These are phyloP conservation scores for Zelopaecilomyces penicillatus DNA, from an alignment of 2,329 filamentous ascomycete genomes.

Conservation along the genomic window DNA sequence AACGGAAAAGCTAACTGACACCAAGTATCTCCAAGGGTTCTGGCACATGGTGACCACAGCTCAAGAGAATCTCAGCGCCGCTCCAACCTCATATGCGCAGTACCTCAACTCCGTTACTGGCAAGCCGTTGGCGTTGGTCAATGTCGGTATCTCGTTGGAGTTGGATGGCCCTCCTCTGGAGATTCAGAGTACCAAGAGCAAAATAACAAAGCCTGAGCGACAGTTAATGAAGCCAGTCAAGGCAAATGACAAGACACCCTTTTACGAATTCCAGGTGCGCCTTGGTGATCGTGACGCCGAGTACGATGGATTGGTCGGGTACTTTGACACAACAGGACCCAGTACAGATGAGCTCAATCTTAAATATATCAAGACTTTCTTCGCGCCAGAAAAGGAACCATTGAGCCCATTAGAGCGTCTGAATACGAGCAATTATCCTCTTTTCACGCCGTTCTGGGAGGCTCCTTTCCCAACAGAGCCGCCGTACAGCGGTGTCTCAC, in stretches of 20 bases:
- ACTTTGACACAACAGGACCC: slow-evolving; percentile 20
- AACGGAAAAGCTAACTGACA: slow-evolving; percentile 14
- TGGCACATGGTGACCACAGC: slow-evolving; percentile 27
- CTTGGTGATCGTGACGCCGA: slow-evolving; percentile 25
- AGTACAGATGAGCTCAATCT: slow-evolving; percentile 14
- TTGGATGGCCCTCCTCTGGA: slow-evolving; percentile 13
- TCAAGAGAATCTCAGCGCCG: slow-evolving; percentile 13
- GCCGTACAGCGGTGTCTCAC: neutral
- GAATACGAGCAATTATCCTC: slow-evolving; percentile 14
- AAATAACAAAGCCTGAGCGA: slow-evolving; percentile 1
- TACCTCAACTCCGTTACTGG: slow-evolving; percentile 29
- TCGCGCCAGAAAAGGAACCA: slow-evolving; percentile 6
- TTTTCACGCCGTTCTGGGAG: slow-evolving; percentile 18
- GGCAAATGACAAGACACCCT: neutral
- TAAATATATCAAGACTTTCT: slow-evolving; percentile 19
- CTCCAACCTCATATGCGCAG: slow-evolving; percentile 28
- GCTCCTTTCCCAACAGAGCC: slow-evolving; percentile 4
- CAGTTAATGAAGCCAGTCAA: neutral
- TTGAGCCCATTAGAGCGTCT: slow-evolving; percentile 6
- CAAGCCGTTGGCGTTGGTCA: slow-evolving; percentile 32
- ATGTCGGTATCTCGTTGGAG: slow-evolving; percentile 31
- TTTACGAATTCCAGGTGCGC: slow-evolving; percentile 28
- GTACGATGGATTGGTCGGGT: slow-evolving; percentile 32
- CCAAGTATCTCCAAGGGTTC: slow-evolving; percentile 22
- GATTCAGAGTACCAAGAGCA: slow-evolving; percentile 14